Base-by-base conservation (phyloP, 306 rosid genomes). In the Parietaria judaica region DNA sequence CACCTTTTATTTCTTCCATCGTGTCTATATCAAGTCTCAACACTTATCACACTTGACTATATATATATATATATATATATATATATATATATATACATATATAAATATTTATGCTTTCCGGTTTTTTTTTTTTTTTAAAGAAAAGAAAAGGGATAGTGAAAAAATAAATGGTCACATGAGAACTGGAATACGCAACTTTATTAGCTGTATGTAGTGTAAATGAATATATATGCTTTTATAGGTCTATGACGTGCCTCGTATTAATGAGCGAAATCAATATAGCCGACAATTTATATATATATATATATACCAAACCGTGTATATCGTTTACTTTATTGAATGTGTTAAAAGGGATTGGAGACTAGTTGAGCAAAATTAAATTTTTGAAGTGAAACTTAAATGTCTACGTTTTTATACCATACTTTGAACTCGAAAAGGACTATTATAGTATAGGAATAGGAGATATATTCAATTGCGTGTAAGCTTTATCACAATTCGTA, bases 1-100 rank as follows among this genome's bases (percentile, higher is more conserved):
- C 45, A 41, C 9, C 7, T 41, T 5, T 5, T 41, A 5, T 5
- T 5, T 41, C 9, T 5, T 5, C 45, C 45, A 41, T 7, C 15
- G 48, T 46, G 54, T 34, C 54, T 7, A 31, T 61, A 12, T 61
- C 65, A 61, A 47, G 34, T 46, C 53, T 34, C 31, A 23, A 23
- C 31, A 23, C 31, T 23, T 23, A 23, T 23, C 31, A 23, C 31
- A 23, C 31, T 61, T 13, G 23, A 44, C 11, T 60, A 11, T 36
- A 12, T 36, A 3, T 7, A 36, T 15, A 14, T 36, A 36, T 14
- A 11, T 8, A 36, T 11, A 56, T 31, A 31, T 31, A 14, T 4
- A 56, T 4, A 8, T 2, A 56, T 23, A 23, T 23, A 23, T 23
- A 23, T 23, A 2, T 23, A 23, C 31, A 23, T 23, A 23, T 23